phyloP scores from a whole-genome alignment of 2,329 filamentous ascomycete genomes.

The Pestalotiopsis sp. region DNA sequence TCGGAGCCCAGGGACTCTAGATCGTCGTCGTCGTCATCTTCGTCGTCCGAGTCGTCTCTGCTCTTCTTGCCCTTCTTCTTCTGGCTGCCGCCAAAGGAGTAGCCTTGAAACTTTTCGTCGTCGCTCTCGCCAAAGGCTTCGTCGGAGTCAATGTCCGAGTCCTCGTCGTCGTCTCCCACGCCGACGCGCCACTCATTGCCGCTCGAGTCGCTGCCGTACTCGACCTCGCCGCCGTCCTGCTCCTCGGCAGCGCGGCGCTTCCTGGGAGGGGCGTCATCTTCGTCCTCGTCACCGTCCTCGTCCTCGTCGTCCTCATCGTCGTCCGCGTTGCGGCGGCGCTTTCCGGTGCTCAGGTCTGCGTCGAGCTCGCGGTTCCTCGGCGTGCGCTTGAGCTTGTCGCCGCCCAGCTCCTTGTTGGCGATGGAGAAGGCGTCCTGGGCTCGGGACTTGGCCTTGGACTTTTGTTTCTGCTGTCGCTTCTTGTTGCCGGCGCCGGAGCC shows the following conservation, averaged over 20 bases:
- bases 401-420: slow-evolving; percentile 54
- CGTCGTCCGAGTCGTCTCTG: slow-evolving; percentile 42
- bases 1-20: slow-evolving; percentile 61
- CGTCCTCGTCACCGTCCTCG: slow-evolving; percentile 64
- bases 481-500: slow-evolving; percentile 35
- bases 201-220: slow-evolving; percentile 81
- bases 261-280: slow-evolving; percentile 56
- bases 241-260: slow-evolving; percentile 46
- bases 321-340: slow-evolving; percentile 46
- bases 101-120: slow-evolving; percentile 81
- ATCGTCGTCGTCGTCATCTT: slow-evolving; percentile 56
- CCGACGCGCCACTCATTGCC: slow-evolving; percentile 86
- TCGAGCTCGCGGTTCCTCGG: slow-evolving; percentile 56
- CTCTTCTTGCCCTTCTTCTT: slow-evolving; percentile 36
- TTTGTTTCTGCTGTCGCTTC: slow-evolving; percentile 44
- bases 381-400: slow-evolving; percentile 46
- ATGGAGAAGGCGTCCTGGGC: slow-evolving; percentile 61
- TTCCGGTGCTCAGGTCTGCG: slow-evolving; percentile 36
- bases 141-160: slow-evolving; percentile 67
- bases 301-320: slow-evolving; percentile 57
- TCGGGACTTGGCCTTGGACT: slow-evolving; percentile 50
- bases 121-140: slow-evolving; percentile 90
- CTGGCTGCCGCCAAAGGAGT: slow-evolving; percentile 56
- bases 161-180: slow-evolving; percentile 62
- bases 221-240: slow-evolving; percentile 57